A percentile compares a stretch with the other conserved stretches of the same genome.
Evolutionary conservation across 139 green algal species (phyloP).

Genomic region (Gonium pectorale): DNA sequence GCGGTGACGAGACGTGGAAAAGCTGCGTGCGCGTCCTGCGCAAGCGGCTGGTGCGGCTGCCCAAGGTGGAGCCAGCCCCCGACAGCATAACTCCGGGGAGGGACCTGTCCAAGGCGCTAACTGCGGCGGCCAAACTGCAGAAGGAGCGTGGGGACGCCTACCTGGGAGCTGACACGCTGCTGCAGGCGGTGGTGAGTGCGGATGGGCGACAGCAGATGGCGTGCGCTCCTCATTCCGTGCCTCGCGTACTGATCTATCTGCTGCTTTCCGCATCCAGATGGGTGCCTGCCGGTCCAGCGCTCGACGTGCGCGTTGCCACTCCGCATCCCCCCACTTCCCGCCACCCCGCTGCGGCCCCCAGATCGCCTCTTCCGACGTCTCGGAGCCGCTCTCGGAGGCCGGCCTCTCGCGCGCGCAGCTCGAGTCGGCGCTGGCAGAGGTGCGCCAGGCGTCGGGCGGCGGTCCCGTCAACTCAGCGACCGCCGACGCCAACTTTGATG

Average conservation of each 20-base stretch:
- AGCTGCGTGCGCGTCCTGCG: conserved; percentile 68
- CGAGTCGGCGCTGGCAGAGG: conserved; percentile 74
- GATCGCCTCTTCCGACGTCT: conserved; percentile 28
- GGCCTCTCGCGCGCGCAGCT: conserved; percentile 75
- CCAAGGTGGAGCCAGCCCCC: conserved; percentile 70
- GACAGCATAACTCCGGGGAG: conserved; percentile 38
- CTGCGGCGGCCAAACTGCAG: conserved; percentile 70
- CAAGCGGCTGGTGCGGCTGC: conserved; percentile 69
- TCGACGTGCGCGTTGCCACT: no score
- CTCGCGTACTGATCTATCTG: no score
- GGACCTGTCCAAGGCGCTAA: conserved; percentile 49
- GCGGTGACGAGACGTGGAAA: conserved; percentile 62
- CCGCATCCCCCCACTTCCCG: no score
- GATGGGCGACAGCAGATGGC: not conserved
- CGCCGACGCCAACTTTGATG: conserved; percentile 89
- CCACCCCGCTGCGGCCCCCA: no score
- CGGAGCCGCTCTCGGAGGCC: conserved; percentile 40
- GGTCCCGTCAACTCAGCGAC: conserved; percentile 62
- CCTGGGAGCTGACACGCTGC: conserved; percentile 82
- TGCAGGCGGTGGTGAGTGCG: conserved; percentile 69
- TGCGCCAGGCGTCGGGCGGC: conserved; percentile 58
- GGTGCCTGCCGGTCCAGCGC: no score
- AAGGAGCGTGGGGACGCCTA: conserved; percentile 82
- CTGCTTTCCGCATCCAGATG: no score
- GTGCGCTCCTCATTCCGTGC: no score